Evolutionary conservation across 75 land plant genomes (phyloP), one percentile per base, ranked within the genome.

Genomic region (Pinus taeda): DNA sequence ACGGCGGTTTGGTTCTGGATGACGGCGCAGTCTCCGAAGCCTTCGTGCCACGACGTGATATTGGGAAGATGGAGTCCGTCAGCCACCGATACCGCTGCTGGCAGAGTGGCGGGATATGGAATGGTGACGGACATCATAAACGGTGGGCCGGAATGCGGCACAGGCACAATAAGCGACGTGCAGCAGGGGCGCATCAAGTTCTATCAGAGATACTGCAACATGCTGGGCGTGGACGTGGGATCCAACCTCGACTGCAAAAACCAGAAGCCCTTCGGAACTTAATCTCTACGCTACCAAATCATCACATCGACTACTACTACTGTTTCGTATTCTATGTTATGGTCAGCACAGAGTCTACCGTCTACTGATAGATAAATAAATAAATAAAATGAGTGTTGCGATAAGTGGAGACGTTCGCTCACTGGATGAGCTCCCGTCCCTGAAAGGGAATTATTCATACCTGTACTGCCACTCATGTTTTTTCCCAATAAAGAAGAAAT

Each of bases 1-100:
- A 79, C 92, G 22, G 90, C 92, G 11, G 12, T 90, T 5, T 88
- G 88, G 91, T 88, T 86, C 76, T 91, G 93, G 93, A 91, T 83
- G 88, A 85, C 85, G 4, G 74, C 84, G 1, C 82, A 82, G 57
- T 36, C 70, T 6, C 76, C 79, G 3, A 84, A 85, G 71, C 90
- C 91, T 4, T 88, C 88, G 18, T 77, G 84, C 59, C 93, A 91
- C 78, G 83, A 76, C 45, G 93, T 86, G 57, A 86, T 86, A 24
- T 74, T 75, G 37, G 93, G 93, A 20, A 42, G 39, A 6, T 91
- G 92, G 89, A 70, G 61, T 2, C 93, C 93, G 3, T 79, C 86
- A 0, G 37, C 65, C 0, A 87, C 85, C 57, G 74, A 76, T 2
- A 24, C 86, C 0, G 26, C 74, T 0, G 89, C 85, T 45, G 74